Percentiles rank a stretch among this genome's conserved stretches.
phyloP scores from a whole-genome alignment of 2,329 filamentous ascomycete species.

The Fusarium odoratissimum region DNA sequence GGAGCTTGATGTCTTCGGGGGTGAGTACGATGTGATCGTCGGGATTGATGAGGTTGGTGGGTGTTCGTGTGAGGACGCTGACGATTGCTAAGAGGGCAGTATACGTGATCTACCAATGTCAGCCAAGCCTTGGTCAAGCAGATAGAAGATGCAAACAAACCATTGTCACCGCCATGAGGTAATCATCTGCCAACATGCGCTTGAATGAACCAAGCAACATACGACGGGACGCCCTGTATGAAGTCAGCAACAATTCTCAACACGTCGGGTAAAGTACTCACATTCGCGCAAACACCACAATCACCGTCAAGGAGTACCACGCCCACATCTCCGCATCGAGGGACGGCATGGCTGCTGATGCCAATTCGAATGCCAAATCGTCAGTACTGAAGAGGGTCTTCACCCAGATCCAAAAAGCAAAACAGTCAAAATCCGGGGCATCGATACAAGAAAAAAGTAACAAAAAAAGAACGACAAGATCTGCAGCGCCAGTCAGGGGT shows the following conservation, averaged over 20 bases:
- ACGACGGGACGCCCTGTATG: conserved; percentile 50
- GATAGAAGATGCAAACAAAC: too few relatives aligned
- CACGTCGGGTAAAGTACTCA: conserved; percentile 29
- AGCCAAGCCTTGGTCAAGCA: too few relatives aligned
- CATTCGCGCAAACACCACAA: conserved; percentile 55
- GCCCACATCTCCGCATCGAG: conserved; percentile 54
- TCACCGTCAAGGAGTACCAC: conserved; percentile 54
- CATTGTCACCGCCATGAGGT: conserved; percentile 63
- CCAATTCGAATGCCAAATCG: background rate
- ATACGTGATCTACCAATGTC: conserved; percentile 23
- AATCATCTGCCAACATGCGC: conserved; percentile 64
- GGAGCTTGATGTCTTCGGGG: conserved; percentile 53
- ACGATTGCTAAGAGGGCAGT: conserved; percentile 39
- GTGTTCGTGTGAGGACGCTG: conserved; percentile 50
- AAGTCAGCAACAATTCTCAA: conserved; percentile 3
- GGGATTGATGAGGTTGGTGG: conserved; percentile 67
- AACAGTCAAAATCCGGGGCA: background rate
- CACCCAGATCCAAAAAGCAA: conserved; percentile 8
- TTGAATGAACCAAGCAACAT: conserved; percentile 56
- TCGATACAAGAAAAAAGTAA: background rate
- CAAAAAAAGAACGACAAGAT: conserved; percentile 12
- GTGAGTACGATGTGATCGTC: conserved; percentile 60
- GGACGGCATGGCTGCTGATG: conserved; percentile 34
- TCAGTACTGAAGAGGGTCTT: background rate
- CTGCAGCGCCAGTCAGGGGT: conserved; percentile 23